Conservation (phyloP, 177 flowering plant genomes). For the Telopea speciosissima region DNA sequence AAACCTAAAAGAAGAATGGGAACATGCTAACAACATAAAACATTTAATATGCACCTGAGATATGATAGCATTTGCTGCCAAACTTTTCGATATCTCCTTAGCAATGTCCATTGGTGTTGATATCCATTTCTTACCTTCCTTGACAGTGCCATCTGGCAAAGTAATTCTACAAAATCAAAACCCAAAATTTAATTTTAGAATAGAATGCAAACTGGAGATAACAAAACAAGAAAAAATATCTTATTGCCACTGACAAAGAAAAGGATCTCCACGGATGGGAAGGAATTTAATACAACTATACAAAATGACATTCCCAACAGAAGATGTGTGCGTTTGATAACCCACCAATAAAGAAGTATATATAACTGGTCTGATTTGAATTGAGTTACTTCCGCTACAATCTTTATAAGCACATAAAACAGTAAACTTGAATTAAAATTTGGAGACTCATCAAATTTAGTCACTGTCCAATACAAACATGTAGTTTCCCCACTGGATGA, state of each 20-base stretch:
- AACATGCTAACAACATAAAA: not conserved
- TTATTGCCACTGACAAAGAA: not conserved
- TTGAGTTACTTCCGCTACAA: too few relatives aligned
- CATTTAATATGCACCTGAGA: constrained; percentile 20
- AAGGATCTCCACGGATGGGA: not conserved
- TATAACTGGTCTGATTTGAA: not conserved
- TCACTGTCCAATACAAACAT: too few relatives aligned
- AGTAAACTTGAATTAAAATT: too few relatives aligned
- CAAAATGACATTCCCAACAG: not conserved
- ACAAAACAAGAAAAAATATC: not conserved
- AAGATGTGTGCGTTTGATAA: not conserved
- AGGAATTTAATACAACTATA: not conserved
- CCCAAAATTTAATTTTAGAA: too few relatives aligned
- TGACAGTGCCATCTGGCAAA: constrained; percentile 71
- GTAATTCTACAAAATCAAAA: constrained; percentile 41
- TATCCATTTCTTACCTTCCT: constrained; percentile 87
- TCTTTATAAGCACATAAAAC: too few relatives aligned
- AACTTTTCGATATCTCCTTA: constrained; percentile 53
- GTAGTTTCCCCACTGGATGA: too few relatives aligned
- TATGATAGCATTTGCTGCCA: constrained; percentile 68
- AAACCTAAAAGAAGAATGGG: too few relatives aligned
- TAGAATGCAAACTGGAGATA: too few relatives aligned
- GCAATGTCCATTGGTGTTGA: constrained; percentile 76
- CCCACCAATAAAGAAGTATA: not conserved
- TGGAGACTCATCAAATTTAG: too few relatives aligned